Base-by-base conservation (phyloP, 495 filamentous ascomycete genomes). In the Penicillium malachiteum region DNA sequence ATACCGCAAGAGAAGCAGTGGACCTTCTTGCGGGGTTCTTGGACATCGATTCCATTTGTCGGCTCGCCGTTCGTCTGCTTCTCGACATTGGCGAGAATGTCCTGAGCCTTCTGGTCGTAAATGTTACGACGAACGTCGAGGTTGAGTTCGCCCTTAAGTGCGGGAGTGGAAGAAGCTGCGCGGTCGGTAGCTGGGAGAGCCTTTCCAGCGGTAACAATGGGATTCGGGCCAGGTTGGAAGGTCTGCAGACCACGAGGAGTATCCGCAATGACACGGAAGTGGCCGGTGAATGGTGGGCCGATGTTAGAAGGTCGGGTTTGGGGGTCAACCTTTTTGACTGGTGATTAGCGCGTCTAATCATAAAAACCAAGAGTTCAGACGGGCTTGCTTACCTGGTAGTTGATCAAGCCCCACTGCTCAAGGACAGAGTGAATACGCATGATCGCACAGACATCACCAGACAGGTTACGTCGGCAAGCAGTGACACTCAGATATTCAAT, bases 361-460 rank as follows among this genome's bases (percentile, higher is more conserved):
- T n/a, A 2, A 10, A 14, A 43, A 13, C 39, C 17, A 7, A 13
- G 14, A 34, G 32, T 26, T 16, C 16, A 30, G 13, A 21, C 46
- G 13, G 8, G n/a, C n/a, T 18, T 47, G 51, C 60, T 57, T 76
- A 96, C 94, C 75, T 98, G 94, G 67, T 97, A 98, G 71, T 98
- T 98, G 60, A 98, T 97, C 67, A 98, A 74, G 10, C 94, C 94
- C 94, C 94, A 98, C 68, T 97, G 92, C 74, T 98, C 94, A n/a
- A 98, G 81, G 76, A 97, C 97, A 5, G 91, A 89, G 72, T 98
- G 94, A 21, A 98, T 91, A 51, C 94, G 86, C 94, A 97, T 97
- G 59, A 98, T 97, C 12, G 95, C 94, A 71, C 94, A 97, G 50
- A 98, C 94, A 73, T 98, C 94, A 56, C 94, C 94, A 7, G 95